Evolutionary conservation across 2,329 filamentous ascomycete genomes (phyloP).

Genomic region (Arthrobotrys musiformis): DNA sequence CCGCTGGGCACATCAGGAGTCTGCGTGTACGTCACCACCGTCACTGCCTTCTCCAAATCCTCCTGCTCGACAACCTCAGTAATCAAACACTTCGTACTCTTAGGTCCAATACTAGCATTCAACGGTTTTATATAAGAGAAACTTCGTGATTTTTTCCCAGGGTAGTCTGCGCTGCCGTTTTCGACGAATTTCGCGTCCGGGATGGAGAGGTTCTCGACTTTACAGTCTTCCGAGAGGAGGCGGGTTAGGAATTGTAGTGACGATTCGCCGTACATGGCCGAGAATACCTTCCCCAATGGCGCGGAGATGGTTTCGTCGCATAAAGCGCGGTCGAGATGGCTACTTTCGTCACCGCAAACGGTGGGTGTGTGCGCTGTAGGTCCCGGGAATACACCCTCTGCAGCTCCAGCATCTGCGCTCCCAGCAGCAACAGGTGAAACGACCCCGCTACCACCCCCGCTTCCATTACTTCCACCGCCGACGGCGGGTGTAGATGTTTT

Average conservation of each 20-base stretch:
- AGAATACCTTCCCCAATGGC: conserved; percentile 90
- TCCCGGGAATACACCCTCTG: conserved; percentile 79
- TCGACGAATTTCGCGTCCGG: conserved; percentile 65
- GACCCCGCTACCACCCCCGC: conserved; percentile 60
- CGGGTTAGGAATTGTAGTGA: conserved; percentile 85
- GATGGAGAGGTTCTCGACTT: conserved; percentile 85
- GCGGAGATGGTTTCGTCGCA: conserved; percentile 88
- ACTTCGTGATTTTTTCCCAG: conserved; percentile 76
- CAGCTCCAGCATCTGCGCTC: conserved; percentile 60
- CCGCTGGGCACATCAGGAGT: conserved; percentile 96
- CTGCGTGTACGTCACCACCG: conserved; percentile 82
- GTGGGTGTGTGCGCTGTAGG: conserved; percentile 84
- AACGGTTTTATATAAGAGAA: conserved; percentile 95
- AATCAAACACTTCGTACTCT: conserved; percentile 92
- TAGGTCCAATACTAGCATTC: conserved; percentile 83
- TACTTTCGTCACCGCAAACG: conserved; percentile 80
- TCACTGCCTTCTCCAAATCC: conserved; percentile 87
- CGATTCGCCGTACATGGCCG: conserved; percentile 82
- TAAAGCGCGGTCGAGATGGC: conserved; percentile 79
- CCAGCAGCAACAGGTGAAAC: conserved; percentile 61
- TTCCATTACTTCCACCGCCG: no score
- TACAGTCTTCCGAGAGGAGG: conserved; percentile 87
- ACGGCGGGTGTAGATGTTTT: conserved; percentile 73
- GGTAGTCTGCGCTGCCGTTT: conserved; percentile 72
- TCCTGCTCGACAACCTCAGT: conserved; percentile 83